Base-by-base conservation (phyloP, 1,139 yeast species). In the Waltiozyma sp. region DNA sequence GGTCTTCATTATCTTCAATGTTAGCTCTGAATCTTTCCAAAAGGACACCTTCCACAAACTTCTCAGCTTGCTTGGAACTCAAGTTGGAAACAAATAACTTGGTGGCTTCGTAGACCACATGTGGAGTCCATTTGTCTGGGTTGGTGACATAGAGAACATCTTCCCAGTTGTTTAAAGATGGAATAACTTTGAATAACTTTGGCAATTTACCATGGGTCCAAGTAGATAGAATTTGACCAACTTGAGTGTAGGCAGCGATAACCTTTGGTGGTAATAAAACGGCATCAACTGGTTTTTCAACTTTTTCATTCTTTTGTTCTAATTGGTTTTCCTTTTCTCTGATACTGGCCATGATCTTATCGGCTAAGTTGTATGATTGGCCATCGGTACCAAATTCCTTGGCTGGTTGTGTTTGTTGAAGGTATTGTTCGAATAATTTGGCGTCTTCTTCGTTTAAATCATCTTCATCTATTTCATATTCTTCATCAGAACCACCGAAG, bases 191-290 rank as follows among this genome's bases (percentile, higher is more conserved):
- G 70, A 91, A 91, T 36, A 94, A 75, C 58, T 91, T 89, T 19
- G 98, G 98, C 45, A 91, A 72, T 64, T 88, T 89, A 41, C 98
- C 99, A 56, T 93, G 95, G 37, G 89, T 82, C 75, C 94, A 93
- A n/a, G 93, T 78, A 15, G 91, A 74, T 47, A 91, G 69, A 42
- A 91, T 80, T 53, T 79, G 80, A 10, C 97, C 98, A 41, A 91
- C 91, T 58, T 87, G 86, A 43, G 87, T 82, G 61, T 89, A 91
- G 1, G 96, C 97, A 49, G 83, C 88, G 55, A 93, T 88, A 43
- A 91, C 97, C 61, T 91, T 89, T 43, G 96, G 95, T 13, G 99
- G 98, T 44, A 91, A 70, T 55, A 81, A 73, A 5, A 91, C 96
- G 52, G 73, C 73, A 48, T 67, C 68, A 40, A 55, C 51, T 43